Evolutionary conservation across 2,329 filamentous ascomycete genomes (phyloP).

Genomic region (Cordyceps militaris): DNA sequence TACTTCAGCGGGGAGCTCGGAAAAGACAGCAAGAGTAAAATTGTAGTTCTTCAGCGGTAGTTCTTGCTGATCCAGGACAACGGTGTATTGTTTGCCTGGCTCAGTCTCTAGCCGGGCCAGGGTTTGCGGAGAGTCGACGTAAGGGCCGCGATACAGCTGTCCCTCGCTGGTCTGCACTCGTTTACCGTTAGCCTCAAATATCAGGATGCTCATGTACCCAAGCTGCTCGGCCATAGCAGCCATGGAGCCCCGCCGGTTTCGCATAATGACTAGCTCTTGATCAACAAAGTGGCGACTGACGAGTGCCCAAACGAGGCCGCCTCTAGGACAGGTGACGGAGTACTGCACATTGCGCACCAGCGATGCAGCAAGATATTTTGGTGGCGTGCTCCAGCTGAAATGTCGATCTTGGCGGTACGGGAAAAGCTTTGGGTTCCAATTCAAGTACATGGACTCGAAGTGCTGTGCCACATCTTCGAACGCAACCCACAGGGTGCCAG

Average conservation of each 20-base stretch:
- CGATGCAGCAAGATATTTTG: conserved; percentile 43
- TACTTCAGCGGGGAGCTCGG: conserved; percentile 54
- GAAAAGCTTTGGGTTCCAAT: conserved; percentile 91
- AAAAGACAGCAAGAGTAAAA: conserved; percentile 85
- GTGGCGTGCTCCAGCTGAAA: conserved; percentile 69
- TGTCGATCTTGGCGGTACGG: conserved; percentile 77
- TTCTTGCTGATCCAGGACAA: conserved; percentile 72
- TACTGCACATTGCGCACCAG: conserved; percentile 65
- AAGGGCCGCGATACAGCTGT: conserved; percentile 68
- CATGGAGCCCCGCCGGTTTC: conserved; percentile 33
- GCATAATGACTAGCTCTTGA: conserved; percentile 51
- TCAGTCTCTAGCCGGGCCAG: conserved; percentile 58
- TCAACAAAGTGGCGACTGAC: conserved; percentile 80
- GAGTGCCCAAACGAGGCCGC: conserved; percentile 71
- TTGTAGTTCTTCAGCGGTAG: conserved; percentile 66
- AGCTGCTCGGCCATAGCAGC: conserved; percentile 45
- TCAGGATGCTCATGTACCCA: conserved; percentile 82
- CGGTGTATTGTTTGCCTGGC: conserved; percentile 40
- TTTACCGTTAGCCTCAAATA: conserved; percentile 65
- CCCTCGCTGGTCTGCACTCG: conserved; percentile 69
- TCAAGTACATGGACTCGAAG: conserved; percentile 93
- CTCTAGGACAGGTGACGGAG: conserved; percentile 51
- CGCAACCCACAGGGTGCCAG: conserved; percentile 91
- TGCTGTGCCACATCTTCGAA: conserved; percentile 82
- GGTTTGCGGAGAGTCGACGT: conserved; percentile 89